Conservation (phyloP, 768 basidiomycete species). For the Panus rudis region DNA sequence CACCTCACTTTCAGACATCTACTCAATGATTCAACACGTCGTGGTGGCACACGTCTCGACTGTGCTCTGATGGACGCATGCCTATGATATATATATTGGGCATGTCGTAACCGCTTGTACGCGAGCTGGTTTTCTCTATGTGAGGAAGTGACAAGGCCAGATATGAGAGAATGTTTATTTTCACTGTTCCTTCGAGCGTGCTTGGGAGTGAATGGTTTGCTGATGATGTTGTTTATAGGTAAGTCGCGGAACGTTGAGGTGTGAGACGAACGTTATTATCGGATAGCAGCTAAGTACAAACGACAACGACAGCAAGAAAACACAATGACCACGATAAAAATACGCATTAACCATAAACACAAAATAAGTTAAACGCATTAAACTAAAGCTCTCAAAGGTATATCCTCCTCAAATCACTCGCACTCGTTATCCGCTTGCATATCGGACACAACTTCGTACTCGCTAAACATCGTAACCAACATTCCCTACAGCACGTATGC, state of each 20-base stretch:
- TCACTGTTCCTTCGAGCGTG: conserved; percentile 4
- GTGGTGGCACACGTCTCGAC: conserved; percentile 50
- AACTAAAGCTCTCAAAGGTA: conserved; percentile 45
- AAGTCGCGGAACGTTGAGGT: too few species aligned
- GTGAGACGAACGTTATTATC: too few species aligned
- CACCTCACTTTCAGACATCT: too few species aligned
- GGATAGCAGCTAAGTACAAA: too few species aligned
- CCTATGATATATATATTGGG: too few species aligned
- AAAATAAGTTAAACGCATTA: too few species aligned
- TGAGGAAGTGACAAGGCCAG: conserved; percentile 83
- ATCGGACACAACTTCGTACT: conserved; percentile 81
- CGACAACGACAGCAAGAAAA: too few species aligned
- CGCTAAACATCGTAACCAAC: conserved; percentile 80
- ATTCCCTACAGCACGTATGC: conserved; percentile 79
- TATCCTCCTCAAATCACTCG: conserved; percentile 66
- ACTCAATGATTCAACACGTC: conserved; percentile 58
- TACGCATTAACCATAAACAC: too few species aligned
- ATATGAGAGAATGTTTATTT: conserved; percentile 66
- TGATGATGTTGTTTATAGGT: too few species aligned
- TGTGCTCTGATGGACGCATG: conserved; percentile 16
- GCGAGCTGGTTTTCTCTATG: conserved; percentile 38
- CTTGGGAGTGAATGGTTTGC: too few species aligned
- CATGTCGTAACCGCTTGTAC: conserved; percentile 45
- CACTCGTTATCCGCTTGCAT: conserved; percentile 78
- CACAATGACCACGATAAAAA: too few species aligned